A percentile compares a stretch with the other conserved stretches of the same genome.
Conservation (phyloP, 208 protist species). For the Angomonas deanei region DNA sequence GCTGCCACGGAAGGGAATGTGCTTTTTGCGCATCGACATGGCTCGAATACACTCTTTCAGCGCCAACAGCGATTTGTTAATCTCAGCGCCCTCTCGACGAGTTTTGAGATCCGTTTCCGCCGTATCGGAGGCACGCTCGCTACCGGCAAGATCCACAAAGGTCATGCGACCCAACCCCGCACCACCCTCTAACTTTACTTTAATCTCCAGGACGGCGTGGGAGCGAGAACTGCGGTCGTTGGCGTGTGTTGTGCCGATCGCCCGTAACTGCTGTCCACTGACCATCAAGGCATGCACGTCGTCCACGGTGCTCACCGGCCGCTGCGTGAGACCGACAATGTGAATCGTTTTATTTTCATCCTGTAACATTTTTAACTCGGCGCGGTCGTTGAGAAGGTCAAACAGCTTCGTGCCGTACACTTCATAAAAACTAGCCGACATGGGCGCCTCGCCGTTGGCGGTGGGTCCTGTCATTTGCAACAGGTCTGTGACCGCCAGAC, state of each 20-base stretch:
- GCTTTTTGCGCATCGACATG: constrained; percentile 84
- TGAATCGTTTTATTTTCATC: constrained; percentile 89
- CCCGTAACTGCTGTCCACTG: constrained; percentile 64
- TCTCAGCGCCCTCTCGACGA: constrained; percentile 93
- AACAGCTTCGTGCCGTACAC: constrained; percentile 93
- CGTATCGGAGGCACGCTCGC: constrained; percentile 94
- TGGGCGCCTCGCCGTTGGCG: constrained; percentile 7
- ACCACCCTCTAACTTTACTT: constrained; percentile 22
- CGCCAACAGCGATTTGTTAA: constrained; percentile 97
- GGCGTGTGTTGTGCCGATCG: constrained; percentile 80
- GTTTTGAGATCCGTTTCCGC: constrained; percentile 79
- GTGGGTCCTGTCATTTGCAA: constrained; percentile 47
- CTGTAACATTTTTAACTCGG: constrained; percentile 85
- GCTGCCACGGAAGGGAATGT: constrained; percentile 94
- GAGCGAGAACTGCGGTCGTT: constrained; percentile 83
- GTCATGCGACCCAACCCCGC: constrained; percentile 86
- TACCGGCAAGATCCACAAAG: constrained; percentile 98
- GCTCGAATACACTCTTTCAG: constrained; percentile 98
- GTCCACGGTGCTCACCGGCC: constrained; percentile 41
- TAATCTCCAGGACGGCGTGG: constrained; percentile 81
- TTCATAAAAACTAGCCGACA: constrained; percentile 91
- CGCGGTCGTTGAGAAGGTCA: constrained; percentile 90
- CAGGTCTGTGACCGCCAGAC: constrained; percentile 88
- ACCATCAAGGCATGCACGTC: constrained; percentile 78
- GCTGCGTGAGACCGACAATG: constrained; percentile 90